Evolutionary conservation across 495 filamentous ascomycete species (phyloP), one percentile per base, ranked within the genome.

Genomic region (Tuber umbilicatum): DNA sequence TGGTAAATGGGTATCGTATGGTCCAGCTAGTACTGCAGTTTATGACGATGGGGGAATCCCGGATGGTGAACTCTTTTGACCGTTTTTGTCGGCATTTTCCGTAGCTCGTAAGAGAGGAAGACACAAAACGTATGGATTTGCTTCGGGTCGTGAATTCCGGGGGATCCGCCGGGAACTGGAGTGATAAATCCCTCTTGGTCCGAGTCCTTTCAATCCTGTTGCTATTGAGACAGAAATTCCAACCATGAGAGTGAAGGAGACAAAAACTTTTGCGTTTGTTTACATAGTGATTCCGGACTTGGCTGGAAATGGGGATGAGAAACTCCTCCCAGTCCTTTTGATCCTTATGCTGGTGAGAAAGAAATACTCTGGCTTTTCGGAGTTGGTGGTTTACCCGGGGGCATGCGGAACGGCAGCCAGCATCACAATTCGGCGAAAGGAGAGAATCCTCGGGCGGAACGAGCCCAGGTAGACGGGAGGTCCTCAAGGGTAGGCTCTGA

Each of bases 11-110:
- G 70, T 9, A 71, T 42, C 21, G 21, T 50, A 71, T 71, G 41
- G n/a, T 37, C 41, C 37, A n/a, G 41, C 50, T 71, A 71, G 70
- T 43, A 50, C 70, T 71, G 37, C 41, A 47, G 70, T 71, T 41
- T 40, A 40, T 71, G 38, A 71, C 38, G 39, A 71, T 71, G 69
- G 43, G 38, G 69, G 38, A 71, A 71, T 71, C 69, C 37, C 39
- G 39, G 70, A 45, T 71, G 45, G 23, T 47, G 70, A 41, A 41
- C 70, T 71, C 70, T 71, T 40, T 40, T 23, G 39, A 71, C 31
- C 17, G n/a, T n/a, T 47, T 31, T 47, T 47, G 9, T 12, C 71
- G 55, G 55, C 55, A 42, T 38, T 37, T 74, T n/a, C n/a, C n/a
- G n/a, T n/a, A n/a, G n/a, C n/a, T n/a, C n/a, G n/a, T n/a, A n/a